Conservation (phyloP, 495 filamentous ascomycete genomes). For the Lasiosphaeria ovina region DNA sequence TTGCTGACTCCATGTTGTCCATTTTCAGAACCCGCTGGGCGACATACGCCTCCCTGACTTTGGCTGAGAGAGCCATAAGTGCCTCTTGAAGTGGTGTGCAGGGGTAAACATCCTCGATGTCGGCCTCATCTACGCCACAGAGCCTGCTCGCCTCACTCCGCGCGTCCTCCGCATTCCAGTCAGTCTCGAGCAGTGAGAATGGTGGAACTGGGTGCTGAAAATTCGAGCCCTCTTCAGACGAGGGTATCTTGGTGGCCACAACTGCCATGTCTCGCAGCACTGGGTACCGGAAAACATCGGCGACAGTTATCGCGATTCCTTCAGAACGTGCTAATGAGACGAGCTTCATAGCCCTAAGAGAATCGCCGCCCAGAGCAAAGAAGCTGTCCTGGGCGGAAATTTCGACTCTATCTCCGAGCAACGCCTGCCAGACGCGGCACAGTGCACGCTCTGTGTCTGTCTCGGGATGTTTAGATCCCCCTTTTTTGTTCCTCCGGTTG, state of each 20-base stretch:
- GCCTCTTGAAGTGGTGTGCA: constrained; percentile 72
- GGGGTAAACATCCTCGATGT: constrained; percentile 63
- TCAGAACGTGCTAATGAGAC: constrained; percentile 42
- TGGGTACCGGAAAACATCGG: constrained; percentile 44
- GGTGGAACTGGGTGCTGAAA: constrained; percentile 2
- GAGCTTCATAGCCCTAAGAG: constrained; percentile 53
- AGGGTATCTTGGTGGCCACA: constrained; percentile 15
- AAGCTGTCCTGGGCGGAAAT: constrained; percentile 46
- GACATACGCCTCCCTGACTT: constrained; percentile 56
- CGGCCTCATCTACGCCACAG: constrained; percentile 27
- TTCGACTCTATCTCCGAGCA: constrained; percentile 29
- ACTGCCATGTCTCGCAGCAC: constrained; percentile 40
- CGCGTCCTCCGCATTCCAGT: constrained; percentile 29
- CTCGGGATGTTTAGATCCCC: constrained; percentile 10
- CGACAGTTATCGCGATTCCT: constrained; percentile 42
- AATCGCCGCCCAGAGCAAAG: constrained; percentile 55
- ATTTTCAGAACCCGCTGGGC: constrained; percentile 47
- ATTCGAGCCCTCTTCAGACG: neutral
- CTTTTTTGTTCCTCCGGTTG: constrained; percentile 20
- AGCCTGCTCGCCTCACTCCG: constrained; percentile 26
- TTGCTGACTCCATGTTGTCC: constrained; percentile 27
- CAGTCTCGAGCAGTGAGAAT: constrained; percentile 31
- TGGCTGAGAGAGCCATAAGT: constrained; percentile 60
- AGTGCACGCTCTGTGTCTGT: constrained; percentile 32
- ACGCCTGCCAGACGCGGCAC: constrained; percentile 28